Percentiles rank a stretch among this genome's conserved stretches.
Conservation (phyloP, 2,329 filamentous ascomycete genomes). For the Trematosphaeria pertusa region DNA sequence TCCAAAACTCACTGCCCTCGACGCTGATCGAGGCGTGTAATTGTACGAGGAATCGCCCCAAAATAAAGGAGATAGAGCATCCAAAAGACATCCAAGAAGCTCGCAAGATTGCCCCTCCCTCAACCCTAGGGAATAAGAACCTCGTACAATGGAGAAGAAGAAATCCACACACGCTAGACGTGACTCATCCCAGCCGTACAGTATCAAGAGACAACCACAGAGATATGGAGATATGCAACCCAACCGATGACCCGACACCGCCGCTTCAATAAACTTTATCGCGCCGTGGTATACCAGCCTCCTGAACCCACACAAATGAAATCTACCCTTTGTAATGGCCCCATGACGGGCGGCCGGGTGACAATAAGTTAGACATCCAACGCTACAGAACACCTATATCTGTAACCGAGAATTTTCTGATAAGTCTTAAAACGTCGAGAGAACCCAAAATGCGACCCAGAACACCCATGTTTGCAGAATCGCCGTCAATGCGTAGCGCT, state of each 20-base stretch:
- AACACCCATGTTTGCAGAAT: slow-evolving; percentile 48
- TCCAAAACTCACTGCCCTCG: slow-evolving; percentile 46
- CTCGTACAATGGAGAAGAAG: slow-evolving; percentile 40
- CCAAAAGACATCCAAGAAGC: slow-evolving; percentile 39
- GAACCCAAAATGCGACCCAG: slow-evolving; percentile 44
- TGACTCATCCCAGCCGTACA: slow-evolving; percentile 51
- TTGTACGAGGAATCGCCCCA: slow-evolving; percentile 30
- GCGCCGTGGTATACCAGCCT: slow-evolving; percentile 51
- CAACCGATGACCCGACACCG: slow-evolving; percentile 45
- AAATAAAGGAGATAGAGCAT: slow-evolving; percentile 26
- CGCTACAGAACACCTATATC: slow-evolving; percentile 45
- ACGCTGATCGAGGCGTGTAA: slow-evolving; percentile 40
- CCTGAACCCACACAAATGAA: slow-evolving; percentile 48
- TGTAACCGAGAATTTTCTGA: slow-evolving; percentile 44
- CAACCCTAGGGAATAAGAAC: slow-evolving; percentile 31
- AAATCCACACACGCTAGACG: slow-evolving; percentile 37
- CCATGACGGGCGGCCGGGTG: slow-evolving; percentile 34
- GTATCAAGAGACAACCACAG: slow-evolving; percentile 38
- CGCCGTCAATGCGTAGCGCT: slow-evolving; percentile 50
- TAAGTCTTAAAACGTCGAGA: slow-evolving; percentile 41
- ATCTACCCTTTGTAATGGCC: slow-evolving; percentile 48
- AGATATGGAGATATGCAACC: slow-evolving; percentile 40
- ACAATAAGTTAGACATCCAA: slow-evolving; percentile 38
- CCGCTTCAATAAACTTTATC: slow-evolving; percentile 46
- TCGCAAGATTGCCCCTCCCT: slow-evolving; percentile 28